Conservation (phyloP, 768 basidiomycete genomes). For the Tylopilus sp. region DNA sequence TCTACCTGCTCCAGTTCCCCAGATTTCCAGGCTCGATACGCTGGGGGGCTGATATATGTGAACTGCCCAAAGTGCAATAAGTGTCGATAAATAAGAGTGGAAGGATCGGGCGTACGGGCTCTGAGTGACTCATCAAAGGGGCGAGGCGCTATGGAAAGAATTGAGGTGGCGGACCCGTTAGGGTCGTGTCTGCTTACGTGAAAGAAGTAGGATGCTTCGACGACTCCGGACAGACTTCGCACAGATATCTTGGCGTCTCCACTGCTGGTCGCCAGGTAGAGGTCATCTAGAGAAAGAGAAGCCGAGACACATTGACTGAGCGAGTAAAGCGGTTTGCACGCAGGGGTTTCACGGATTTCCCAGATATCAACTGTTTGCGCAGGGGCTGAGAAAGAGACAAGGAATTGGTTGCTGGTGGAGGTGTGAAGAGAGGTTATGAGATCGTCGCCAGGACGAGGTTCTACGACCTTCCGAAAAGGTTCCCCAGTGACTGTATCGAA, state of each 20-base stretch:
- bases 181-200: background rate
- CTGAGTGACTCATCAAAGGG: background rate
- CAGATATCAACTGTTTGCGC: conserved; percentile 13
- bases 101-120: conserved; percentile 5
- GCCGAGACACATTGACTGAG: background rate
- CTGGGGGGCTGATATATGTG: conserved; percentile 6
- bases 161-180: background rate
- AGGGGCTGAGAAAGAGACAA: conserved; percentile 8
- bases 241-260: background rate
- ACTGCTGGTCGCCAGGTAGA: conserved; percentile 1
- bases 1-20: conserved; percentile 7
- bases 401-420: conserved; percentile 1
- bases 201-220: background rate
- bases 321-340: background rate
- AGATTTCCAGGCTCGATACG: conserved; percentile 2
- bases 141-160: background rate
- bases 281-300: conserved; percentile 4
- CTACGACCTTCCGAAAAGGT: background rate
- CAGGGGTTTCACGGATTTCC: conserved; percentile 2
- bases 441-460: background rate
- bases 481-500: conserved; percentile 6
- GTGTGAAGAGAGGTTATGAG: conserved; percentile 4
- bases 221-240: background rate
- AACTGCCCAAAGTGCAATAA: conserved; percentile 6
- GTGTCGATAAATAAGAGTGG: background rate